phyloP scores from a whole-genome alignment of 352 stramenopile genomes.

The Globisporangium nunn region DNA sequence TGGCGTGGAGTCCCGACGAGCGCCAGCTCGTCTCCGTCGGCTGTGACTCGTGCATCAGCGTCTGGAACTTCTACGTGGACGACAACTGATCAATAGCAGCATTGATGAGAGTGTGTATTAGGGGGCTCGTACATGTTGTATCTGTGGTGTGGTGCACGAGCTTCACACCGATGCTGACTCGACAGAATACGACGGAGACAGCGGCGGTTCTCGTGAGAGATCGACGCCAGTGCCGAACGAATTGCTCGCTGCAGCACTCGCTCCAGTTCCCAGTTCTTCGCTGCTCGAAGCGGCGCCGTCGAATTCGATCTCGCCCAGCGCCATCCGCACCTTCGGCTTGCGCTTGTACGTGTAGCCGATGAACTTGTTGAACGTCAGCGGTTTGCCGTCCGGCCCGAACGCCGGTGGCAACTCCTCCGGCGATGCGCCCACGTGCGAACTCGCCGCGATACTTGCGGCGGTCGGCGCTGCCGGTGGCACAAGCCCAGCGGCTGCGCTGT shows the following conservation, averaged over 20 bases:
- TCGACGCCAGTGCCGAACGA: too few relatives aligned
- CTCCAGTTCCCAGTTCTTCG: background rate
- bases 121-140: too few relatives aligned
- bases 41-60: slow-evolving; percentile 83
- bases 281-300: slow-evolving; percentile 14
- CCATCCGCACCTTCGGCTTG: slow-evolving; percentile 78
- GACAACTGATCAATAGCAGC: slow-evolving; percentile 7
- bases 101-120: too few relatives aligned
- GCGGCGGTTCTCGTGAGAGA: background rate
- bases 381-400: slow-evolving; percentile 66
- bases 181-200: background rate
- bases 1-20: slow-evolving; percentile 88
- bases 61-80: slow-evolving; percentile 89
- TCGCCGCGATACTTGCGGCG: slow-evolving; percentile 13
- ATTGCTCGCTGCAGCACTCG: too few relatives aligned
- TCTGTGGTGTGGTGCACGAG: background rate
- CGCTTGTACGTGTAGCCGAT: slow-evolving; percentile 90
- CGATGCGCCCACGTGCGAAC: slow-evolving; percentile 1
- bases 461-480: slow-evolving; percentile 1
- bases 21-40: slow-evolving; percentile 88
- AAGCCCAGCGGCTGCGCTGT: too few relatives aligned
- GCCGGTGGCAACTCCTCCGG: slow-evolving; percentile 25
- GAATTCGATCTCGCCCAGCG: slow-evolving; percentile 70
- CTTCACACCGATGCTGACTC: background rate
- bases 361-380: slow-evolving; percentile 88